Conservation (phyloP, 139 green algal genomes). For the Haematococcus lacustris region DNA sequence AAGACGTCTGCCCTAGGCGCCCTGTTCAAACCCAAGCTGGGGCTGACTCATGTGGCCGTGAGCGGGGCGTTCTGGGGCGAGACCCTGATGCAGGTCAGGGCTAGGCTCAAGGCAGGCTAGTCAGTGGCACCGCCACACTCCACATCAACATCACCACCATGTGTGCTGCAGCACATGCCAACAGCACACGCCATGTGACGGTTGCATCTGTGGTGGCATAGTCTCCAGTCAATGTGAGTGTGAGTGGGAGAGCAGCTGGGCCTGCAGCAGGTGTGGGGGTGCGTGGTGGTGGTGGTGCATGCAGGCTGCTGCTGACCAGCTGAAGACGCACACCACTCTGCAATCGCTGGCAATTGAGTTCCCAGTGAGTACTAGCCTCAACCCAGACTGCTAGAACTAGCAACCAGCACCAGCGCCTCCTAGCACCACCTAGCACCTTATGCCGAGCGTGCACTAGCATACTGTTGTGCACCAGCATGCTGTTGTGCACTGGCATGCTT, state of each 20-base stretch:
- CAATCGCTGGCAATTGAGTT: conserved; percentile 35
- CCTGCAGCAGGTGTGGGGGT: neutral
- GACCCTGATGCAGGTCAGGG: conserved; percentile 14
- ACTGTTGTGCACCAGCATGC: too few relatives aligned
- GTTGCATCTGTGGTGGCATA: too few relatives aligned
- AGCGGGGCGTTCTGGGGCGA: conserved; percentile 21
- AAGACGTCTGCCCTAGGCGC: neutral
- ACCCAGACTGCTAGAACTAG: too few relatives aligned
- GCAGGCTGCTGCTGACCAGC: conserved; percentile 19
- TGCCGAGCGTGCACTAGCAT: too few relatives aligned
- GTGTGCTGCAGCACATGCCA: neutral
- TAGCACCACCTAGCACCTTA: too few relatives aligned
- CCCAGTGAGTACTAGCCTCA: conserved; percentile 8
- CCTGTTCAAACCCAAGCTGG: conserved; percentile 25
- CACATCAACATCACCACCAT: neutral
- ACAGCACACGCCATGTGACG: too few relatives aligned
- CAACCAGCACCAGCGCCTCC: too few relatives aligned
- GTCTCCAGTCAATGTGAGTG: too few relatives aligned
- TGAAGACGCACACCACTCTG: conserved; percentile 21
- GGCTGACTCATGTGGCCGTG: conserved; percentile 16
- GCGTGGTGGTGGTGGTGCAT: neutral
- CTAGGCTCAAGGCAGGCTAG: neutral
- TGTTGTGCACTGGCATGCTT: too few relatives aligned
- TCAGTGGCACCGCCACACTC: neutral
- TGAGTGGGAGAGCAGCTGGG: too few relatives aligned